Evolutionary conservation across 768 basidiomycete genomes (phyloP), one percentile per base, ranked within the genome.

Genomic region (Lactarius sp.): DNA sequence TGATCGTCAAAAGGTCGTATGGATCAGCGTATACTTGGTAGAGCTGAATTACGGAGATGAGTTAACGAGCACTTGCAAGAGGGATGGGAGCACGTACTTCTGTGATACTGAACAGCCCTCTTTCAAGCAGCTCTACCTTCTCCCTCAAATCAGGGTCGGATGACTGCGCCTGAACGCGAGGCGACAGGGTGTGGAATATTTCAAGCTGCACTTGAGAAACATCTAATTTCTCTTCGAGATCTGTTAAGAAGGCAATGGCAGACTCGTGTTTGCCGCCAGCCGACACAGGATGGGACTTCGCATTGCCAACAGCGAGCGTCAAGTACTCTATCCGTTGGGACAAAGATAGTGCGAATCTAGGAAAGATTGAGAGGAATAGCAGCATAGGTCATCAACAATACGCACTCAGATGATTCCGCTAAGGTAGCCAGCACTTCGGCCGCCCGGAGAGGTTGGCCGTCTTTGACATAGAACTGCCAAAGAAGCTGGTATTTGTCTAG

Each of bases 201-300:
- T 98, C 96, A n/a, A 95, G 77, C 71, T 99, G 97, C 9, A 98
- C 93, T 75, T 96, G 90, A 6, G 94, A 92, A 31, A 99, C 97
- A 50, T 99, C 97, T 13, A 98, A 82, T 72, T 94, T 94, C 75
- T 99, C 97, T 77, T 98, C 95, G 20, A 97, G 79, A 68, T 92
- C 89, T 0, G 89, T 92, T n/a, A 96, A 81, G 79, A 98, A 97
- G 55, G 92, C 88, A 55, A 98, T 92, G n/a, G 92, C 92, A 36
- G 87, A 88, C 72, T 94, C 91, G 68, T 94, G 89, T 62, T 84
- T 80, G 10, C 89, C 88, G 36, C 84, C 82, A 18, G 83, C 79
- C 20, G 92, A 87, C 9, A 92, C 83, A 1, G 92, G 89, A 72
- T 95, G 92, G 16, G 96, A 96, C 75, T 98, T 98, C 56, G 94